phyloP scores from a whole-genome alignment of 2,329 filamentous ascomycete genomes.

The Aspergillus bombycis region DNA sequence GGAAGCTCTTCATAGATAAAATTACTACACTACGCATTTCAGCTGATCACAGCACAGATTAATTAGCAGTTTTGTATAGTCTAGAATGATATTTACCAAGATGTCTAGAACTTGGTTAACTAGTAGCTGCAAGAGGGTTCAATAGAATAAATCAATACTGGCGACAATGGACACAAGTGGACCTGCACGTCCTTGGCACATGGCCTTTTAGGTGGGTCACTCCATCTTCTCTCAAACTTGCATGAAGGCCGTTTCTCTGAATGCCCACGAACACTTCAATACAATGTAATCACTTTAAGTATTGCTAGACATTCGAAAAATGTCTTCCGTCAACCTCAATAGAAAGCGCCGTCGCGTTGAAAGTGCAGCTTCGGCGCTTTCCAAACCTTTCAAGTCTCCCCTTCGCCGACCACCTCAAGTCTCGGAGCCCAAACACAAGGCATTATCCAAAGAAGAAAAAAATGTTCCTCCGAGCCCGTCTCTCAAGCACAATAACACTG shows the following conservation, averaged over 20 bases:
- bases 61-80: background rate
- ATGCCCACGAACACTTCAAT: background rate
- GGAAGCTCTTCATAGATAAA: background rate
- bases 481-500: background rate
- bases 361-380: slow-evolving; percentile 60
- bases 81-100: background rate
- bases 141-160: background rate
- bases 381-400: slow-evolving; percentile 74
- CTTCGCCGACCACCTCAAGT: slow-evolving; percentile 52
- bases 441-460: slow-evolving; percentile 10
- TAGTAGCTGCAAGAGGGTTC: background rate
- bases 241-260: background rate
- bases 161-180: background rate
- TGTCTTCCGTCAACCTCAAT: slow-evolving; percentile 32
- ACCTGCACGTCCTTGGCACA: background rate
- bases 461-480: background rate
- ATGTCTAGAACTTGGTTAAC: background rate
- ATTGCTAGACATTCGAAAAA: background rate
- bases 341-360: slow-evolving; percentile 68
- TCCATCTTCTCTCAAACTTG: background rate
- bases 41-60: background rate
- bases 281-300: slow-evolving; percentile 2
- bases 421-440: slow-evolving; percentile 10
- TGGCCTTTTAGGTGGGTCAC: background rate
- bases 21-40: background rate